These are phyloP conservation scores for Trichoderma afroharzianum DNA, from an alignment of 2,329 filamentous ascomycete species.

Conservation along the genomic window DNA sequence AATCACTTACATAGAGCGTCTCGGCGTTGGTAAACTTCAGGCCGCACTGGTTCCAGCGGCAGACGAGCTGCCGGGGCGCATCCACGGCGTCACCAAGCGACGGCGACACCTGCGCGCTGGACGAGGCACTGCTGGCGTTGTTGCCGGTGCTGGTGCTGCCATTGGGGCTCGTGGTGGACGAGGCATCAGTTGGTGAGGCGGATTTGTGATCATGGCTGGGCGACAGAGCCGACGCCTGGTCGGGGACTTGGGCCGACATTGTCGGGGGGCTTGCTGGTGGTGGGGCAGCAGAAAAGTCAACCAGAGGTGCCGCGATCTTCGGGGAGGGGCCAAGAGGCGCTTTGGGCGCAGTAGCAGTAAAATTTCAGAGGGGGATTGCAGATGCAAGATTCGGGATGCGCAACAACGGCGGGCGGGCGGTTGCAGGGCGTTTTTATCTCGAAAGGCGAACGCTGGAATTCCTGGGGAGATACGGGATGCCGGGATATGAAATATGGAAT, in stretches of 20 bases:
- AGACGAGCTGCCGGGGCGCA: slow-evolving; percentile 40
- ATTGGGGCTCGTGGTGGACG: slow-evolving; percentile 7
- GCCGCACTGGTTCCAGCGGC: slow-evolving; percentile 58
- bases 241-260: slow-evolving; percentile 34
- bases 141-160: slow-evolving; percentile 7
- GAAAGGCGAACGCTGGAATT: background rate
- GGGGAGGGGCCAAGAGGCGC: slow-evolving; percentile 13
- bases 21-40: slow-evolving; percentile 58
- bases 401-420: background rate
- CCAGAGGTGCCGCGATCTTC: slow-evolving; percentile 6
- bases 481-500: background rate
- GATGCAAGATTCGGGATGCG: slow-evolving; percentile 11
- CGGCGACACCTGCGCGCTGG: background rate
- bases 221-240: slow-evolving; percentile 22
- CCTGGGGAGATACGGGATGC: background rate
- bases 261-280: background rate
- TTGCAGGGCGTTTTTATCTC: background rate
- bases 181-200: slow-evolving; percentile 5
- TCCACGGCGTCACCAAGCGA: background rate
- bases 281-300: slow-evolving; percentile 11
- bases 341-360: slow-evolving; percentile 8
- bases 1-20: slow-evolving; percentile 54
- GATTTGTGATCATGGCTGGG: slow-evolving; percentile 27
- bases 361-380: background rate
- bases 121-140: slow-evolving; percentile 2